Percentiles rank a stretch among this genome's conserved stretches.
phyloP scores from a whole-genome alignment of 2,329 filamentous ascomycete genomes.

The Cytospora paraplurivora region DNA sequence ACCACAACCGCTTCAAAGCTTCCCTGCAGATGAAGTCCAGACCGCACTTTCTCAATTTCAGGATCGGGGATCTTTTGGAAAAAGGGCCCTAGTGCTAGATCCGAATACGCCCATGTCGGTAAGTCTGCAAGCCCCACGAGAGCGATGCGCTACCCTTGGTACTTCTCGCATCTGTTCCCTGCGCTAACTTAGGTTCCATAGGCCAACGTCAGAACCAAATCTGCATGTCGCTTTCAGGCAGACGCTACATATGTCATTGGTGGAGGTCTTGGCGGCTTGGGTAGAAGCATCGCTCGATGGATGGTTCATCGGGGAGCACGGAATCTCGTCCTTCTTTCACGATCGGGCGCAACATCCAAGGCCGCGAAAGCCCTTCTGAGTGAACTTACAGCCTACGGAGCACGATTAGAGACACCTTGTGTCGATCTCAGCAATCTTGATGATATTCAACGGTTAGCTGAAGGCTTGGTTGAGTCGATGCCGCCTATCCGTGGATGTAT shows the following conservation, averaged over 20 bases:
- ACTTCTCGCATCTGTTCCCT: too few relatives aligned
- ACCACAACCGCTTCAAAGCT: too few relatives aligned
- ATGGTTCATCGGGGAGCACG: not conserved
- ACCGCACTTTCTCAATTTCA: too few relatives aligned
- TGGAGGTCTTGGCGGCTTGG: slow-evolving; percentile 39
- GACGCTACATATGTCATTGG: slow-evolving; percentile 37
- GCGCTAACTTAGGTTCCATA: not conserved
- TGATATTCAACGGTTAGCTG: slow-evolving; percentile 31
- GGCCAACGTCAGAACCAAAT: not conserved
- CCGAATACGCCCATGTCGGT: too few relatives aligned
- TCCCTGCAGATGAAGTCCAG: too few relatives aligned
- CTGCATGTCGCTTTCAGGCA: slow-evolving; percentile 17
- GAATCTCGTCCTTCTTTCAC: slow-evolving; percentile 31
- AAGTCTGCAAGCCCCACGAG: not conserved
- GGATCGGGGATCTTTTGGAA: too few relatives aligned
- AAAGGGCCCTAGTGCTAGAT: too few relatives aligned
- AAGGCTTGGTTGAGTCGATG: slow-evolving; percentile 25
- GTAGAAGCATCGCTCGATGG: slow-evolving; percentile 30
- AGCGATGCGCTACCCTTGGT: too few relatives aligned
- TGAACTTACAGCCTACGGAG: slow-evolving; percentile 22
- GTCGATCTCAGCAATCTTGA: slow-evolving; percentile 36
- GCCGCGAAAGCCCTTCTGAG: slow-evolving; percentile 7
- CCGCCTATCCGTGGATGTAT: slow-evolving; percentile 45
- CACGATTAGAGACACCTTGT: slow-evolving; percentile 15
- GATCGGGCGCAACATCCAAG: slow-evolving; percentile 30